These are phyloP conservation scores for Asterochloris erici DNA, from an alignment of 139 green algal genomes.

Conservation along the genomic window DNA sequence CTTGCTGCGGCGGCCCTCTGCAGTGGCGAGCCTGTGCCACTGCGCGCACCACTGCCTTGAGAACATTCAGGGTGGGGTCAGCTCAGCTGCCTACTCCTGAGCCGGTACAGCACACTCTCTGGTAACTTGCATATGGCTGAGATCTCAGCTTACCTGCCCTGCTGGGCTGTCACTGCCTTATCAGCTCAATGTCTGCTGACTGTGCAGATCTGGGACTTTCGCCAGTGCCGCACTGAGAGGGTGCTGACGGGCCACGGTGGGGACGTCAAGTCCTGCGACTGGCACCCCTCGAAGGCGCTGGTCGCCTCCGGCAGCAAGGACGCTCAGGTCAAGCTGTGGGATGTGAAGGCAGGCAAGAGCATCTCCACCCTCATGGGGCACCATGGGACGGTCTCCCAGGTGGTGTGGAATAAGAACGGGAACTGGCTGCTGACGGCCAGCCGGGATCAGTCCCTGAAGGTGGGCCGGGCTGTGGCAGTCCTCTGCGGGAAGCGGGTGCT, in stretches of 20 bases:
- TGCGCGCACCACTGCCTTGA: background rate
- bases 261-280: constrained; percentile 88
- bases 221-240: constrained; percentile 36
- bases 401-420: constrained; percentile 84
- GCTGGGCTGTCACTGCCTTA: background rate
- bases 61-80: background rate
- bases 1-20: background rate
- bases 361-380: constrained; percentile 79
- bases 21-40: background rate
- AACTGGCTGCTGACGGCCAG: constrained; percentile 79
- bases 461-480: constrained; percentile 13
- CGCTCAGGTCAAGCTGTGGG: constrained; percentile 91
- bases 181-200: background rate
- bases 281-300: constrained; percentile 81
- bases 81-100: background rate
- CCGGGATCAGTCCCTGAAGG: constrained; percentile 76
- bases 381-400: constrained; percentile 68
- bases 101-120: background rate
- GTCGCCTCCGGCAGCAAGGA: constrained; percentile 85
- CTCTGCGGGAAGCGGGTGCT: too few species aligned
- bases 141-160: background rate
- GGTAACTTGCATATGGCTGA: background rate
- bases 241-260: constrained; percentile 79
- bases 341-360: constrained; percentile 49
- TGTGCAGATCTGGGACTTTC: constrained; percentile 76